These are phyloP conservation scores for Fraxinus greggii DNA, from an alignment of 305 asterid genomes.

Conservation along the genomic window DNA sequence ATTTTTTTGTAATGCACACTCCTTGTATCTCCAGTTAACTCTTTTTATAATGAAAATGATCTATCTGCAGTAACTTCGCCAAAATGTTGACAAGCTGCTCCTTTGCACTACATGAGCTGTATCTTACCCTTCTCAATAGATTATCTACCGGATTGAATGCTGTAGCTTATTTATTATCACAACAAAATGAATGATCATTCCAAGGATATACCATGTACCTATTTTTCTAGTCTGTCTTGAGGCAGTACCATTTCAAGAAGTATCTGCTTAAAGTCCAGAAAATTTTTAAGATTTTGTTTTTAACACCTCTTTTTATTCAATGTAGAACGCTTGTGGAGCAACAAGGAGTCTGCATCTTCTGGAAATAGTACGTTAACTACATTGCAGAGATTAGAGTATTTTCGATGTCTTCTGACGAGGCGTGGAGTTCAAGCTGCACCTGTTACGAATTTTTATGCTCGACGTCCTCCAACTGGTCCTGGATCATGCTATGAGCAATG, in stretches of 20 bases:
- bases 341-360: conserved; percentile 41
- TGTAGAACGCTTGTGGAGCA: conserved; percentile 88
- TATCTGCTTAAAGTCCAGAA: not conserved
- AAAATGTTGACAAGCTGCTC: not conserved
- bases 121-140: not conserved
- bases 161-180: not conserved
- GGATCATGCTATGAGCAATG: conserved; percentile 85
- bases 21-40: not conserved
- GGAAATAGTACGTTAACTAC: conserved; percentile 27
- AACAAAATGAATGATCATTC: not conserved
- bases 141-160: not conserved
- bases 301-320: conserved; percentile 13
- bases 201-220: not conserved
- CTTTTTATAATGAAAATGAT: not conserved
- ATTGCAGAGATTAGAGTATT: conserved; percentile 65
- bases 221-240: not conserved
- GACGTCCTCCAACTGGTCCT: conserved; percentile 64
- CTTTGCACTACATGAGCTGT: not conserved
- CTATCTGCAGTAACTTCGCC: not conserved
- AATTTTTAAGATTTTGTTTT: not conserved
- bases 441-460: conserved; percentile 57
- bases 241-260: not conserved
- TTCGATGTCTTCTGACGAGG: conserved; percentile 72
- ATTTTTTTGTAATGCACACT: not conserved
- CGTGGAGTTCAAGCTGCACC: conserved; percentile 94